phyloP scores from a whole-genome alignment of 2,329 filamentous ascomycete genomes.

The Orbilia javanica region DNA sequence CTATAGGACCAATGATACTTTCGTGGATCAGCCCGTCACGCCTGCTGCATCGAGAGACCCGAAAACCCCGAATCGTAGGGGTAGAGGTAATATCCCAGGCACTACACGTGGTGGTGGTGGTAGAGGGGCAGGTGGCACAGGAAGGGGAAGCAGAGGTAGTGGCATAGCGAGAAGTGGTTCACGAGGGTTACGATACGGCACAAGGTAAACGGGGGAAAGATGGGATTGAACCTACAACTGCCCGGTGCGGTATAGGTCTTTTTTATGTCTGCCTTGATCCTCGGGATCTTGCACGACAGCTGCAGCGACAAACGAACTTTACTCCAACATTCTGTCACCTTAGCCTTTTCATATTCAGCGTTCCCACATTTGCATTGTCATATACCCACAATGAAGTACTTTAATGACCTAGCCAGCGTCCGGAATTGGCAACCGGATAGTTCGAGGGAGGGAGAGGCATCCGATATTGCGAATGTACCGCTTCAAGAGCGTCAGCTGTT shows the following conservation, averaged over 20 bases:
- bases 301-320: constrained; percentile 26
- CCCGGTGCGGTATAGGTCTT: background rate
- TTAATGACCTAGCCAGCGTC: constrained; percentile 47
- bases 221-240: background rate
- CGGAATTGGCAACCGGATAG: constrained; percentile 45
- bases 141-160: constrained; percentile 32
- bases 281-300: background rate
- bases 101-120: constrained; percentile 48
- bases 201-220: constrained; percentile 23
- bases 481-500: constrained; percentile 39
- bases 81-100: constrained; percentile 17
- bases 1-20: constrained; percentile 57
- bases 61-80: constrained; percentile 49
- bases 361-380: constrained; percentile 23
- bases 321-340: constrained; percentile 7
- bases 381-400: constrained; percentile 54
- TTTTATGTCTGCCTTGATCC: constrained; percentile 1
- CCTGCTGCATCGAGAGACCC: constrained; percentile 44
- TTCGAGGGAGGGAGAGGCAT: constrained; percentile 42
- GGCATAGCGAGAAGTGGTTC: constrained; percentile 30
- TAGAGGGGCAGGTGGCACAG: constrained; percentile 29
- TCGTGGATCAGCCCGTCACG: constrained; percentile 54
- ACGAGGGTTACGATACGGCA: constrained; percentile 39
- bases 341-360: constrained; percentile 21
- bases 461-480: constrained; percentile 53